Conservation (phyloP, 2,329 filamentous ascomycete genomes). For the Colletotrichum endophyticum region DNA sequence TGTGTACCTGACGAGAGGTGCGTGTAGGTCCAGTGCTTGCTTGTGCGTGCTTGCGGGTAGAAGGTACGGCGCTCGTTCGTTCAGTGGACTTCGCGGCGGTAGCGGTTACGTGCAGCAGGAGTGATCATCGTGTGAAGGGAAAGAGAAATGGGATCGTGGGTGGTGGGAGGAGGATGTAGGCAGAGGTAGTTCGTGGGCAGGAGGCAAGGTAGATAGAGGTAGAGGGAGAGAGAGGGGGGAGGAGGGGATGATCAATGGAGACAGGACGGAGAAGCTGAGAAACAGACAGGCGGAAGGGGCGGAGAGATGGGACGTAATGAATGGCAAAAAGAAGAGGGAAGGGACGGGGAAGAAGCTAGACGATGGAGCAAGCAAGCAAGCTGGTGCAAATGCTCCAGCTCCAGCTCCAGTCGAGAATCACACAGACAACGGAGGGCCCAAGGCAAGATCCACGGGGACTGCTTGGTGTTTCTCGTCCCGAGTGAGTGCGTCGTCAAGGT, state of each 20-base stretch:
- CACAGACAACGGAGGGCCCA: neutral
- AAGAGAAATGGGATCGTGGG: neutral
- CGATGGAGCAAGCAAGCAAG: neutral
- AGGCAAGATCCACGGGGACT: neutral
- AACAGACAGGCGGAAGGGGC: slow-evolving; percentile 10
- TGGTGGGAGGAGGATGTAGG: neutral
- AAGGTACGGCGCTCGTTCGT: neutral
- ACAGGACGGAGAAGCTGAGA: neutral
- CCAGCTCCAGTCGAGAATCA: neutral
- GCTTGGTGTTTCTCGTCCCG: slow-evolving; percentile 1
- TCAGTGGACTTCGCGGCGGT: slow-evolving; percentile 16
- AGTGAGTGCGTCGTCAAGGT: neutral
- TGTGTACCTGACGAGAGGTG: neutral
- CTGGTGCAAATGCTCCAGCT: neutral
- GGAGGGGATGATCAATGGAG: slow-evolving; percentile 11
- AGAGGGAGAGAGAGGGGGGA: neutral
- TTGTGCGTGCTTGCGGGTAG: neutral
- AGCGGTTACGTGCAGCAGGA: slow-evolving; percentile 1
- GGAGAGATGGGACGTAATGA: slow-evolving; percentile 14
- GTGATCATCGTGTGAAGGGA: neutral
- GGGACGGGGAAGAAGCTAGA: neutral
- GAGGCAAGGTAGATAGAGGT: neutral
- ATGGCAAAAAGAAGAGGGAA: slow-evolving; percentile 2
- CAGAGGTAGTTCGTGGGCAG: neutral
- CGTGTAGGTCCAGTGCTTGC: neutral